Evolutionary conservation across 2,329 filamentous ascomycete genomes (phyloP).

Genomic region (Geosmithia flava): DNA sequence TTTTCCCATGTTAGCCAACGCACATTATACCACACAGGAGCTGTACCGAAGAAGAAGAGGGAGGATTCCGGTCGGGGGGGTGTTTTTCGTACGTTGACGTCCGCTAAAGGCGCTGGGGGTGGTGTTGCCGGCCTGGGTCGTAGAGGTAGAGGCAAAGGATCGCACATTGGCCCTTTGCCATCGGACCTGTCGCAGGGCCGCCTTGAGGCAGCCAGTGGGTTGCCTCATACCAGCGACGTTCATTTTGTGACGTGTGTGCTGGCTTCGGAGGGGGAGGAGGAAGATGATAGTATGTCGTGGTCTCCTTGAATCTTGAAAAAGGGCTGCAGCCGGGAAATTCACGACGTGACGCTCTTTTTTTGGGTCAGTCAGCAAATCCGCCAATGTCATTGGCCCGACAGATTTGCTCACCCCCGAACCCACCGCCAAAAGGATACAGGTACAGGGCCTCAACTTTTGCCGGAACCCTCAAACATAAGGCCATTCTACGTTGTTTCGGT

Average conservation of each 20-base stretch:
- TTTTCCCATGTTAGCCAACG: neutral
- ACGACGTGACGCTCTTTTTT: neutral
- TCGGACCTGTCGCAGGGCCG: conserved; percentile 45
- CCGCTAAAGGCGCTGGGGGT: conserved; percentile 13
- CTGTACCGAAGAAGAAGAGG: no score
- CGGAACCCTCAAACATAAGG: neutral
- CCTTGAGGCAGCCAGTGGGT: conserved; percentile 61
- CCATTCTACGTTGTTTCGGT: neutral
- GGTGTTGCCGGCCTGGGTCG: conserved; percentile 6
- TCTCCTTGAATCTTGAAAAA: neutral
- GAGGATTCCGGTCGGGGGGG: neutral
- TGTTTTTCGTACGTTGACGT: conserved; percentile 19
- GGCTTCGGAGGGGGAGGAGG: neutral
- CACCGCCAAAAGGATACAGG: no score
- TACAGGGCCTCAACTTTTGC: neutral
- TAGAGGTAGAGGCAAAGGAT: conserved; percentile 31
- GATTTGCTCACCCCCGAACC: neutral
- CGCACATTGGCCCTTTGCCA: conserved; percentile 31
- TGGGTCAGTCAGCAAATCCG: neutral
- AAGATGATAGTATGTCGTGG: neutral
- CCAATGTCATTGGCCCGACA: conserved; percentile 1
- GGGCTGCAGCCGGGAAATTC: neutral
- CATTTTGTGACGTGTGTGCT: conserved; percentile 22
- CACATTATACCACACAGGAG: neutral
- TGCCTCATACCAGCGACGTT: conserved; percentile 52